Evolutionary conservation across 2,329 filamentous ascomycete species (phyloP).

Genomic region (Ophiostoma australiae): DNA sequence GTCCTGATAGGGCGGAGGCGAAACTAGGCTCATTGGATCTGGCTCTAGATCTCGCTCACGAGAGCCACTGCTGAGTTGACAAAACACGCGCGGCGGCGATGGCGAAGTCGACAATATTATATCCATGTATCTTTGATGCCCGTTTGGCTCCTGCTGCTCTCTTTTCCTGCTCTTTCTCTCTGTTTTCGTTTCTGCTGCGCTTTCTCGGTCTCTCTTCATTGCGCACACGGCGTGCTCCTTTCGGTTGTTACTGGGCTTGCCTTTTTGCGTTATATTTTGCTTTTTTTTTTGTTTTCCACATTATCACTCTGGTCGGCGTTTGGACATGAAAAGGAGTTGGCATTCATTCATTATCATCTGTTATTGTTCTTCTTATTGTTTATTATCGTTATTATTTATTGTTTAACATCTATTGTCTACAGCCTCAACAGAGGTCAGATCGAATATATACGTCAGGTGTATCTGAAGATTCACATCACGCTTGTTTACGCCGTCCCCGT

Average conservation of each 20-base stretch:
- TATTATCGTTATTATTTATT: not conserved
- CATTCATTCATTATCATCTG: not conserved
- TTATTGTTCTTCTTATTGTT: not conserved
- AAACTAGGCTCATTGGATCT: not conserved
- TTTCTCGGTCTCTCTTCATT: not conserved
- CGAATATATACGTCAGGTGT: not conserved
- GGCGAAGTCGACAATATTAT: constrained; percentile 4
- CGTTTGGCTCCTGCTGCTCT: not conserved
- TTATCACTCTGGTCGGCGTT: constrained; percentile 7
- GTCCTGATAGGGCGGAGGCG: constrained; percentile 18
- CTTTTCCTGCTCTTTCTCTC: not conserved
- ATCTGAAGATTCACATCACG: not conserved
- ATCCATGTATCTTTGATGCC: constrained; percentile 3
- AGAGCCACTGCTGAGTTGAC: not conserved
- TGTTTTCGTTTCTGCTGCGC: not conserved
- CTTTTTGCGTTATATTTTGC: not conserved
- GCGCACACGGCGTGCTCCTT: not conserved
- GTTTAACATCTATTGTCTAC: not conserved
- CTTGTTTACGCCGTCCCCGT: not conserved
- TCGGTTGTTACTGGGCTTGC: not conserved
- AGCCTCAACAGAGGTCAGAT: not conserved
- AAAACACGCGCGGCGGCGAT: not conserved
- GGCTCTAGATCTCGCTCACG: not conserved
- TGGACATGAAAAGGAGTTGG: constrained; percentile 14
- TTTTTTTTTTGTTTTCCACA: not conserved